Conservation (phyloP, 73 alveolate species). For the Paramecium biaurelia region DNA sequence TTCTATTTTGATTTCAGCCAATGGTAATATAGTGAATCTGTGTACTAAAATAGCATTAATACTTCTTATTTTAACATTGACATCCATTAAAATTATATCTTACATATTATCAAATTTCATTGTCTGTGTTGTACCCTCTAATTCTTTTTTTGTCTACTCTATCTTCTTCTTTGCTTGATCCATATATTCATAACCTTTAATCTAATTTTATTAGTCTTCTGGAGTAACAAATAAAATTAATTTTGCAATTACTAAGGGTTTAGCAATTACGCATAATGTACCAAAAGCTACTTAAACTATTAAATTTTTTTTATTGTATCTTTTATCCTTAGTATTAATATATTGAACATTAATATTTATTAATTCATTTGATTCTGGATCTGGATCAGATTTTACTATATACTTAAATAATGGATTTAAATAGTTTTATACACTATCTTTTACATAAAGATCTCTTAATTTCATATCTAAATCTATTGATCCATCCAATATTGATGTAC, state of each 20-base stretch:
- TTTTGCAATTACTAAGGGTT: slow-evolving; percentile 38
- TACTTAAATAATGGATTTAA: background rate
- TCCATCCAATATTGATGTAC: background rate
- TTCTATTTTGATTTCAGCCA: slow-evolving; percentile 16
- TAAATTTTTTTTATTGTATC: background rate
- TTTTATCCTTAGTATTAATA: background rate
- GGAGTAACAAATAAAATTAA: slow-evolving; percentile 11
- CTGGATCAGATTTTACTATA: slow-evolving; percentile 23
- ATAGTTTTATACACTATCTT: background rate
- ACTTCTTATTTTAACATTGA: slow-evolving; percentile 10
- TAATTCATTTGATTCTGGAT: slow-evolving; percentile 48
- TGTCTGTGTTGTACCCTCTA: background rate
- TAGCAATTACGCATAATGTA: background rate
- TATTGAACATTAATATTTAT: background rate
- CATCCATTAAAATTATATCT: slow-evolving; percentile 24
- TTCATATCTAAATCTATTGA: background rate
- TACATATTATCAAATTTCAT: slow-evolving; percentile 19
- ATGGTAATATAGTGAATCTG: slow-evolving; percentile 29
- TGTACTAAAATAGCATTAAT: slow-evolving; percentile 30
- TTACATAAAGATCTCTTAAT: slow-evolving; percentile 29
- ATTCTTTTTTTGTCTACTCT: background rate
- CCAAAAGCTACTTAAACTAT: background rate
- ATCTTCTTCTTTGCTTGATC: background rate
- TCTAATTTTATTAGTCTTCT: background rate
- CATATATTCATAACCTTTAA: background rate